phyloP scores from a whole-genome alignment of 768 basidiomycete species.

The Mrakia gelida region DNA sequence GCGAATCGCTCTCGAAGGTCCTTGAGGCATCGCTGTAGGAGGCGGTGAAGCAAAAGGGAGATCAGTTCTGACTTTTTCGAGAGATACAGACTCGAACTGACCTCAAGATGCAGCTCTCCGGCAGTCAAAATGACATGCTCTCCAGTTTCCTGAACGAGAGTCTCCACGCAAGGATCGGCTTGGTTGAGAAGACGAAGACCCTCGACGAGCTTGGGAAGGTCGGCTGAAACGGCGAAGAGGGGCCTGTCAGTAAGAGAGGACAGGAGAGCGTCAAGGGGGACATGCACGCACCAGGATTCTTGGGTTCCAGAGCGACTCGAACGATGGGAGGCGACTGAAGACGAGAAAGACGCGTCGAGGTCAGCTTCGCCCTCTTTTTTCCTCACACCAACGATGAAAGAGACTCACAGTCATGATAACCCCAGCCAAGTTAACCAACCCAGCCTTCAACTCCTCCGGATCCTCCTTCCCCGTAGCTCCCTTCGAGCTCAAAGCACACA shows the following conservation, averaged over 20 bases:
- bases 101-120: constrained; percentile 93
- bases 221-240: constrained; percentile 46
- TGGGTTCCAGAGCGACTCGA: constrained; percentile 87
- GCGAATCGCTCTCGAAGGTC: constrained; percentile 96
- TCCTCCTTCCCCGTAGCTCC: constrained; percentile 34
- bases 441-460: constrained; percentile 24
- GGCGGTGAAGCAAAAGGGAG: no score
- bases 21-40: constrained; percentile 77
- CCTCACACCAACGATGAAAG: not conserved
- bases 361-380: not conserved
- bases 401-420: constrained; percentile 57
- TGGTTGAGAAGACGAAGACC: constrained; percentile 87
- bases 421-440: constrained; percentile 45
- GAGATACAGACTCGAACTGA: no score
- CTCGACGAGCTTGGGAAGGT: constrained; percentile 81
- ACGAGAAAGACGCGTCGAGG: not conserved
- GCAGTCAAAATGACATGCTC: constrained; percentile 96
- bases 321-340: constrained; percentile 80
- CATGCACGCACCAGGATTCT: constrained; percentile 50
- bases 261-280: no score
- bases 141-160: constrained; percentile 93
- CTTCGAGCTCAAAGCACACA: constrained; percentile 62
- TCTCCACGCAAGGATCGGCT: constrained; percentile 94
- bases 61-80: no score
- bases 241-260: not conserved